These are phyloP conservation scores for Phytophthora boehmeriae DNA, from an alignment of 352 stramenopile species.

Conservation along the genomic window DNA sequence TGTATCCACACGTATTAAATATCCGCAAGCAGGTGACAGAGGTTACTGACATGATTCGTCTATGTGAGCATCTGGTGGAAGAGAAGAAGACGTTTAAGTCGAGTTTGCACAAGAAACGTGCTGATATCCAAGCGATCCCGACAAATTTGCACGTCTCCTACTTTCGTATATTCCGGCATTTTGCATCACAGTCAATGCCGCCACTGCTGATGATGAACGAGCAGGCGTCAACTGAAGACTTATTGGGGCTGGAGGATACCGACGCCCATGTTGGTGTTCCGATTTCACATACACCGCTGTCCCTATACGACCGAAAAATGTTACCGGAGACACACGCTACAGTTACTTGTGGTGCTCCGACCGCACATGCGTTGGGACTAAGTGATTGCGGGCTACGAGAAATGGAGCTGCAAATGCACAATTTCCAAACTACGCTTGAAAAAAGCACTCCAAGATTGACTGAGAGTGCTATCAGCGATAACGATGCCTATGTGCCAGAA, in stretches of 20 bases:
- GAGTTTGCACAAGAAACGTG: slow-evolving; percentile 80
- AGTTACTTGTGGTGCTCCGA: slow-evolving; percentile 82
- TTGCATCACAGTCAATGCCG: slow-evolving; percentile 38
- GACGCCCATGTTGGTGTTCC: slow-evolving; percentile 14
- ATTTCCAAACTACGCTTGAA: slow-evolving; percentile 64
- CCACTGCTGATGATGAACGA: slow-evolving; percentile 17
- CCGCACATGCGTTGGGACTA: slow-evolving; percentile 80
- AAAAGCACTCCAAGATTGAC: slow-evolving; percentile 56
- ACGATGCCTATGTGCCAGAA: slow-evolving; percentile 49
- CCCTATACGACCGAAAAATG: slow-evolving; percentile 48
- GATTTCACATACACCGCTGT: slow-evolving; percentile 20
- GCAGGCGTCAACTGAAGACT: slow-evolving; percentile 56
- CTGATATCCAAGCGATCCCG: slow-evolving; percentile 79
- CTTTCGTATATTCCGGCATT: slow-evolving; percentile 77
- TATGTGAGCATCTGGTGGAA: slow-evolving; percentile 64
- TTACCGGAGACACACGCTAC: slow-evolving; percentile 67
- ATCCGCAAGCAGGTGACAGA: slow-evolving; percentile 67
- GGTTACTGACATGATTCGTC: slow-evolving; percentile 71
- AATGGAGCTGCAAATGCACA: slow-evolving; percentile 84
- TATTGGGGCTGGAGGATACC: slow-evolving; percentile 50
- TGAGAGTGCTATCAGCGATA: slow-evolving; percentile 33
- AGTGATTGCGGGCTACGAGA: slow-evolving; percentile 78
- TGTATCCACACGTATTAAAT: slow-evolving; percentile 75
- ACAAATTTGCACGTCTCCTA: slow-evolving; percentile 88
- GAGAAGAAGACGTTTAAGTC: slow-evolving; percentile 88